phyloP scores from a whole-genome alignment of 2,329 filamentous ascomycete species.

The Trichoderma breve region DNA sequence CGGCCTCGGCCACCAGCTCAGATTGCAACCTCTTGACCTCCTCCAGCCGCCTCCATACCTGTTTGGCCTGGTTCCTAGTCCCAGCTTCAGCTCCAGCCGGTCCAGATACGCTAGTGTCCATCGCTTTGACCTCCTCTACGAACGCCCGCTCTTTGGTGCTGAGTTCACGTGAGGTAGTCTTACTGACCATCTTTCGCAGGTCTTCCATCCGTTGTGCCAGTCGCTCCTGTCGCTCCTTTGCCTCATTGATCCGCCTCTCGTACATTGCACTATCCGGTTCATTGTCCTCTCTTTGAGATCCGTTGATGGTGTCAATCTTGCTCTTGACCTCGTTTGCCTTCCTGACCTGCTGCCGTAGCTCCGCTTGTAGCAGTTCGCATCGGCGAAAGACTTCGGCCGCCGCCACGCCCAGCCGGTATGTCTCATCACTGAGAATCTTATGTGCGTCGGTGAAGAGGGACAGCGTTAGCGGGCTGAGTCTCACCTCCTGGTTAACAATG shows the following conservation, averaged over 20 bases:
- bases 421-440: constrained; percentile 67
- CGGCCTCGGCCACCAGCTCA: constrained; percentile 52
- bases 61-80: constrained; percentile 43
- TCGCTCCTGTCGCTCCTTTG: constrained; percentile 54
- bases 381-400: constrained; percentile 71
- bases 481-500: constrained; percentile 64
- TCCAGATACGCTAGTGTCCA: constrained; percentile 52
- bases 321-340: constrained; percentile 64
- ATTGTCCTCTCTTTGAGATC: constrained; percentile 45
- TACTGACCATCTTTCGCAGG: constrained; percentile 47
- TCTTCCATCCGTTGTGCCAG: constrained; percentile 60
- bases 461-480: constrained; percentile 68
- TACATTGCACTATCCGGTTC: constrained; percentile 56
- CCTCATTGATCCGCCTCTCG: constrained; percentile 55
- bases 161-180: constrained; percentile 42
- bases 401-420: constrained; percentile 63
- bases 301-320: constrained; percentile 63
- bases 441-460: constrained; percentile 71
- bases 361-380: constrained; percentile 65
- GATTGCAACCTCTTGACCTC: constrained; percentile 54
- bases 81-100: constrained; percentile 32
- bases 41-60: constrained; percentile 56
- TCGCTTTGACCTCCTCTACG: constrained; percentile 48
- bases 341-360: constrained; percentile 65
- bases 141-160: constrained; percentile 47